These are phyloP conservation scores for Daldinia childiae DNA, from an alignment of 495 filamentous ascomycete species.

Conservation along the genomic window DNA sequence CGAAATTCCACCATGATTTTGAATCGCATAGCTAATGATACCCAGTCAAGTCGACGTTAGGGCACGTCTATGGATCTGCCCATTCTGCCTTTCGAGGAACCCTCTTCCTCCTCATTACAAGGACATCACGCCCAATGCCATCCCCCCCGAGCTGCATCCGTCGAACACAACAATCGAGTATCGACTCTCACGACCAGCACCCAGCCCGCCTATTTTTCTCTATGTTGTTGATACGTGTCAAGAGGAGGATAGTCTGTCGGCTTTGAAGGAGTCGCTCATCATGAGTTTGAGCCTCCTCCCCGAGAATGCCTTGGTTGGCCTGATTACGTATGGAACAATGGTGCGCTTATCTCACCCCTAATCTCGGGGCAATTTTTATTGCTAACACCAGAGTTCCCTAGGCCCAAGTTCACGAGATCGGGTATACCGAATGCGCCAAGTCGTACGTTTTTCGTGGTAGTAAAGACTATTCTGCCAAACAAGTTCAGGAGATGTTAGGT, in stretches of 20 bases:
- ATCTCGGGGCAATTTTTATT: background rate
- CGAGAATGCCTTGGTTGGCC: constrained; percentile 89
- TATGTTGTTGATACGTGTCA: constrained; percentile 99
- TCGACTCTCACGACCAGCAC: constrained; percentile 88
- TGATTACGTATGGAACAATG: constrained; percentile 98
- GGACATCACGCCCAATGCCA: constrained; percentile 94
- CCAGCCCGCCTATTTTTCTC: constrained; percentile 94
- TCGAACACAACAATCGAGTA: constrained; percentile 98
- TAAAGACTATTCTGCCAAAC: constrained; percentile 96
- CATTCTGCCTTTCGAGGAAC: constrained; percentile 96
- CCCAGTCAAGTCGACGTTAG: constrained; percentile 92
- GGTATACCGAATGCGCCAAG: constrained; percentile 97
- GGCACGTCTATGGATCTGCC: constrained; percentile 96
- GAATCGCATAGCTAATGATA: constrained; percentile 34
- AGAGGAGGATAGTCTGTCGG: constrained; percentile 95
- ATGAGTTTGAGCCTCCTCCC: constrained; percentile 97
- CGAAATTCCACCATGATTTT: background rate
- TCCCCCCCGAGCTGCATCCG: constrained; percentile 94
- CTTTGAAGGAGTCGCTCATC: constrained; percentile 94
- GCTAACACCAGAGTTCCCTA: constrained; percentile 55
- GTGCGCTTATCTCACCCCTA: constrained; percentile 55
- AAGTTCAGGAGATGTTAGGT: constrained; percentile 99
- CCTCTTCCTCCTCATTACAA: constrained; percentile 97
- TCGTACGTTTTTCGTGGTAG: constrained; percentile 99
- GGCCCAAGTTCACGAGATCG: constrained; percentile 97